These are phyloP conservation scores for Dimargaris xerosporica DNA, from an alignment of 192 early-diverging fungal genomes.

Conservation along the genomic window DNA sequence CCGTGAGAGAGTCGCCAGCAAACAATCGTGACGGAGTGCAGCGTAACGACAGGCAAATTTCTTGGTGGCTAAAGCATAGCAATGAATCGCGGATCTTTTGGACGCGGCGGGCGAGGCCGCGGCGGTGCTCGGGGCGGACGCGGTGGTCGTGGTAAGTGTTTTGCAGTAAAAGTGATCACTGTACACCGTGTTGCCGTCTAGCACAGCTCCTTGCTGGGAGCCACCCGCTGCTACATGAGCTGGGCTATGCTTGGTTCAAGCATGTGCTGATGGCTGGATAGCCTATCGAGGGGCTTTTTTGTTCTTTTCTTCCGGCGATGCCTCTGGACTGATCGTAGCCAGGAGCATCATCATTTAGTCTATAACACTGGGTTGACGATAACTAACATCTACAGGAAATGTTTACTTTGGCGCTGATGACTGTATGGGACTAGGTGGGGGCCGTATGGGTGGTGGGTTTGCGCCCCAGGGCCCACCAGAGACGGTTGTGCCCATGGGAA, in stretches of 20 bases:
- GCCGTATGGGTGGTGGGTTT: conserved; percentile 26
- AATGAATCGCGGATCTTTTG: conserved; percentile 6
- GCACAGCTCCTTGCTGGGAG: not conserved
- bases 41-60: no score
- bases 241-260: no score
- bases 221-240: not conserved
- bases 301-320: conserved; percentile 3
- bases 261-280: not conserved
- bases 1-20: no score
- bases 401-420: not conserved
- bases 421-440: conserved; percentile 25
- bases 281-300: not conserved
- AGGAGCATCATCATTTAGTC: not conserved
- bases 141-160: conserved; percentile 23
- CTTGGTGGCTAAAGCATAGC: no score
- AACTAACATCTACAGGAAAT: conserved; percentile 8
- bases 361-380: not conserved
- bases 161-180: not conserved
- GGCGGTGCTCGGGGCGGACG: conserved; percentile 32
- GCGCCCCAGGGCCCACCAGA: conserved; percentile 61
- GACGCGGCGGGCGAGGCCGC: conserved; percentile 21
- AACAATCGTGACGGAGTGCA: no score
- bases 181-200: not conserved
- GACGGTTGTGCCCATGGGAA: conserved; percentile 64
- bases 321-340: not conserved